Evolutionary conservation across 1,284 basidiomycete genomes (phyloP).

Genomic region (Moesziomyces antarcticus): DNA sequence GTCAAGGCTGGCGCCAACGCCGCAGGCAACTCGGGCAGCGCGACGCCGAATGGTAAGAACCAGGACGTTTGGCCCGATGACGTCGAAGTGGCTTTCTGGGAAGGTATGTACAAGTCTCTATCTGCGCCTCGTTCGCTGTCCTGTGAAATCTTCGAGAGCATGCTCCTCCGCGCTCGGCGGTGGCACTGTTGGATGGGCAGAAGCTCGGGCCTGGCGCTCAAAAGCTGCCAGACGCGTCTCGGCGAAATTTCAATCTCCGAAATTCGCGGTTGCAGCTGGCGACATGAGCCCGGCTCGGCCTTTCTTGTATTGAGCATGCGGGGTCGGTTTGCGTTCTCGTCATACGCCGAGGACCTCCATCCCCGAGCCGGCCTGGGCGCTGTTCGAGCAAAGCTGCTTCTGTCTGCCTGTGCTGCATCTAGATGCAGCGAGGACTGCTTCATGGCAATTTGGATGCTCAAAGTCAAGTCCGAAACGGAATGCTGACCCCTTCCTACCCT

Average conservation of each 20-base stretch:
- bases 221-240: slow-evolving; percentile 21
- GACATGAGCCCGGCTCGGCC: slow-evolving; percentile 5
- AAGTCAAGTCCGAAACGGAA: neutral
- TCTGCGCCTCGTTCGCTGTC: neutral
- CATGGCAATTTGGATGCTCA: neutral
- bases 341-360: slow-evolving; percentile 30
- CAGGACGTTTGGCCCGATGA: slow-evolving; percentile 69
- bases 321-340: slow-evolving; percentile 1
- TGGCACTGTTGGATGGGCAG: slow-evolving; percentile 27
- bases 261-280: slow-evolving; percentile 8
- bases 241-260: slow-evolving; percentile 32
- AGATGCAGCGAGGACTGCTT: neutral
- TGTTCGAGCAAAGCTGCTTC: neutral
- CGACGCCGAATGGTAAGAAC: slow-evolving; percentile 53
- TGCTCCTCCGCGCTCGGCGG: neutral
- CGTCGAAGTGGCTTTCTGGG: slow-evolving; percentile 69
- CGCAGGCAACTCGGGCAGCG: slow-evolving; percentile 13
- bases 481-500: neutral
- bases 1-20: slow-evolving; percentile 12
- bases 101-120: slow-evolving; percentile 54
- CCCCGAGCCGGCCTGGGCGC: slow-evolving; percentile 5
- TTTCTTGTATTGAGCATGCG: slow-evolving; percentile 9
- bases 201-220: slow-evolving; percentile 1
- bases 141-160: neutral
- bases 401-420: neutral